Evolutionary conservation across 2,329 filamentous ascomycete species (phyloP).

Genomic region (Colletotrichum sojae): DNA sequence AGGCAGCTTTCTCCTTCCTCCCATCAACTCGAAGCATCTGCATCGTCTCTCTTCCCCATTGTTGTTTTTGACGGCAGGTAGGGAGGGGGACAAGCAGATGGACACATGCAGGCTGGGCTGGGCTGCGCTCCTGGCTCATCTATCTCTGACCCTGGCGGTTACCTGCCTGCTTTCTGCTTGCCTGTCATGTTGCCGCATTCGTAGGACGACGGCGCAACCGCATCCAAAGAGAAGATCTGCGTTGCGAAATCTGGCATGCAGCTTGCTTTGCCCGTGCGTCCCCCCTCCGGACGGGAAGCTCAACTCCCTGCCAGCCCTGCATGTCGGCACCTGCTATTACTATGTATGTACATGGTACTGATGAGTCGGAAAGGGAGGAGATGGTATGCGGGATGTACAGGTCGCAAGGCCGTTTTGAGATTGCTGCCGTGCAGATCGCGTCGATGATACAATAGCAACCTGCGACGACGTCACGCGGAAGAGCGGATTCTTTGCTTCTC

Average conservation of each 20-base stretch:
- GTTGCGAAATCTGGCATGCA: constrained; percentile 11
- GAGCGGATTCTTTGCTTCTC: constrained; percentile 1
- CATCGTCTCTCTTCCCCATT: neutral
- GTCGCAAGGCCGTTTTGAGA: too few relatives aligned
- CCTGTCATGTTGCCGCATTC: too few relatives aligned
- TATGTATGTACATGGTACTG: too few relatives aligned
- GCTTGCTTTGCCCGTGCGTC: constrained; percentile 2
- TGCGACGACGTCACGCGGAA: constrained; percentile 26
- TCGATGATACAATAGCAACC: constrained; percentile 30
- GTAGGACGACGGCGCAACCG: neutral
- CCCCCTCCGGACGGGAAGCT: neutral
- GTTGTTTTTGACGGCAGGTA: neutral
- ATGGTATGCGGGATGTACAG: too few relatives aligned
- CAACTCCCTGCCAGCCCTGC: neutral
- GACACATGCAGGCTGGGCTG: neutral
- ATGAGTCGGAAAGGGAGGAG: too few relatives aligned
- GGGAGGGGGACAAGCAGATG: neutral
- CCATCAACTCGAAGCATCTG: neutral
- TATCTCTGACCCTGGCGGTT: neutral
- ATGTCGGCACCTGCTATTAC: neutral
- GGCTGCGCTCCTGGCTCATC: constrained; percentile 3
- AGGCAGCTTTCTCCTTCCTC: neutral
- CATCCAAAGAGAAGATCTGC: neutral
- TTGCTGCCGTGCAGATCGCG: neutral
- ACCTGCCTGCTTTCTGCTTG: too few relatives aligned